Conservation (phyloP, 805 yeast genomes). For the Cyberlindnera galapagoensis region DNA sequence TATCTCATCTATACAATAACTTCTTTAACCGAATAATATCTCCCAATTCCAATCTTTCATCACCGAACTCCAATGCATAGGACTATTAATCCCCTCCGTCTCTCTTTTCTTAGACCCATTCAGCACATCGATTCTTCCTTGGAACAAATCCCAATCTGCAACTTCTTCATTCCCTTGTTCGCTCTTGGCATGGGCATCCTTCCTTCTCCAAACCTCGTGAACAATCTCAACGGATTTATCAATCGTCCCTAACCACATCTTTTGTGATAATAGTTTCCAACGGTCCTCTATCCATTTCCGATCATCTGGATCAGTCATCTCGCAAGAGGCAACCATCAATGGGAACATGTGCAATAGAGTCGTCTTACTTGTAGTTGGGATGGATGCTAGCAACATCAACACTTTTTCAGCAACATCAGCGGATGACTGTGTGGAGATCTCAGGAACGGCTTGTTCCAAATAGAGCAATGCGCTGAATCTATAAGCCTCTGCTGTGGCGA, state of each 20-base stretch:
- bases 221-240: slow-evolving; percentile 63
- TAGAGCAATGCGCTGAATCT: slow-evolving; percentile 52
- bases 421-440: slow-evolving; percentile 49
- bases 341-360: slow-evolving; percentile 61
- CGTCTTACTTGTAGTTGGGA: slow-evolving; percentile 52
- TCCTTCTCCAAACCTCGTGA: slow-evolving; percentile 64
- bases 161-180: not conserved
- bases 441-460: slow-evolving; percentile 67
- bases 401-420: slow-evolving; percentile 55
- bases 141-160: slow-evolving; percentile 19
- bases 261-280: slow-evolving; percentile 47
- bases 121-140: slow-evolving; percentile 19
- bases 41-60: slow-evolving; percentile 80
- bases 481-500: slow-evolving; percentile 68
- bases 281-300: slow-evolving; percentile 54
- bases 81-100: slow-evolving; percentile 38
- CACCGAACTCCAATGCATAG: slow-evolving; percentile 61
- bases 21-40: slow-evolving; percentile 41
- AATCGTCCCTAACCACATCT: slow-evolving; percentile 61
- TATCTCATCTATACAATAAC: no score
- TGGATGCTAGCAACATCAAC: slow-evolving; percentile 52
- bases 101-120: slow-evolving; percentile 22
- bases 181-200: slow-evolving; percentile 28
- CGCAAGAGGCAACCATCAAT: slow-evolving; percentile 58
- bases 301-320: slow-evolving; percentile 51